These are phyloP conservation scores for Yamadazyma membranifaciens DNA, from an alignment of 1,139 yeast species.

Conservation along the genomic window DNA sequence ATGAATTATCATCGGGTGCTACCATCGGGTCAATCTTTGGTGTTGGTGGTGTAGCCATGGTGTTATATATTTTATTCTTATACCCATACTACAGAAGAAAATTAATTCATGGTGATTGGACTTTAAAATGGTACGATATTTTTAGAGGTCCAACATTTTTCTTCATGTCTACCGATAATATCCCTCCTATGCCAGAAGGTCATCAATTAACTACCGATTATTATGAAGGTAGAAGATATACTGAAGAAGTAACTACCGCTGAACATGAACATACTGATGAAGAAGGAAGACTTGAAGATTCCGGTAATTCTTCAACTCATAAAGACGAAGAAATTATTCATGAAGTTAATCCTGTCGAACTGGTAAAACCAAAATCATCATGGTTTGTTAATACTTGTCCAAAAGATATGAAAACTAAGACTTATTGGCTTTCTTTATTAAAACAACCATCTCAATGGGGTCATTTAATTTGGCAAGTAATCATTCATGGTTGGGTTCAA, in stretches of 20 bases:
- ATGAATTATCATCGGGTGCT: conserved; percentile 49
- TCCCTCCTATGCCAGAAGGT: conserved; percentile 69
- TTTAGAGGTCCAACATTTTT: conserved; percentile 57
- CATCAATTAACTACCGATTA: conserved; percentile 57
- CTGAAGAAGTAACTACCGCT: conserved; percentile 18
- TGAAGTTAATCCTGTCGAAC: conserved; percentile 3
- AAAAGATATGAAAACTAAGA: conserved; percentile 30
- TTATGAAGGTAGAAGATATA: conserved; percentile 59
- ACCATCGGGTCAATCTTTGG: conserved; percentile 59
- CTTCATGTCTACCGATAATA: conserved; percentile 54
- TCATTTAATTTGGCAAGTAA: conserved; percentile 43
- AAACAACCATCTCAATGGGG: conserved; percentile 57
- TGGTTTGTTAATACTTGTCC: conserved; percentile 14
- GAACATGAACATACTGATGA: conserved; percentile 15
- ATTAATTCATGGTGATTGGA: conserved; percentile 65
- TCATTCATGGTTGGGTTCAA: conserved; percentile 61
- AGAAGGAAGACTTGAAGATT: conserved; percentile 13
- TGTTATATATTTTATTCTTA: conserved; percentile 52
- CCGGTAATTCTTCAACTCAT: conserved; percentile 14
- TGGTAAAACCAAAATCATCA: conserved; percentile 6
- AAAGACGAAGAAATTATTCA: conserved; percentile 13
- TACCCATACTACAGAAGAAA: conserved; percentile 65
- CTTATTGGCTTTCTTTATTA: conserved; percentile 43
- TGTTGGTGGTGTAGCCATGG: conserved; percentile 56
- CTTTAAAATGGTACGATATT: conserved; percentile 57